phyloP scores from a whole-genome alignment of 805 yeast genomes.

The Cyberlindnera subsufficiens region DNA sequence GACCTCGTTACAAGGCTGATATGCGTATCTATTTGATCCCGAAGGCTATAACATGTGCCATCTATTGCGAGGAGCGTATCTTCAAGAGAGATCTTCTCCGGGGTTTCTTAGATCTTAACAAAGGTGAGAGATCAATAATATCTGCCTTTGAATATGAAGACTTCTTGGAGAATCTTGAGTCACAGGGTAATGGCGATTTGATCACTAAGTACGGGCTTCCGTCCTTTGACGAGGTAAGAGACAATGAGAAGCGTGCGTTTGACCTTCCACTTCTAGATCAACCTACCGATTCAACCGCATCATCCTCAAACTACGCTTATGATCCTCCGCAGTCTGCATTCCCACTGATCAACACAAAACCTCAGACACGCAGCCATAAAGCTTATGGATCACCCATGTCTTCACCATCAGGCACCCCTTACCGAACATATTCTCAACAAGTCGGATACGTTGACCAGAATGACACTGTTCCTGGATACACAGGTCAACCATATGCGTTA shows the following conservation, averaged over 20 bases:
- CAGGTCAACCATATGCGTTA: no score
- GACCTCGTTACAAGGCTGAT: conserved; percentile 57
- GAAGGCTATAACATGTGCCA: conserved; percentile 29
- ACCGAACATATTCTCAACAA: no score
- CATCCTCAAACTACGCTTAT: no score
- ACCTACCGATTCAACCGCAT: no score
- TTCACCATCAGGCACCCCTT: no score
- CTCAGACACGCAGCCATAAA: no score
- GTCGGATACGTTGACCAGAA: no score
- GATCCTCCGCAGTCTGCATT: no score
- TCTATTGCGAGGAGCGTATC: conserved; percentile 45
- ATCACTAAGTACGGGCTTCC: conserved; percentile 13
- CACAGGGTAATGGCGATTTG: conserved; percentile 13
- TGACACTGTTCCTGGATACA: no score
- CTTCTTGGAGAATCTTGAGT: conserved; percentile 10
- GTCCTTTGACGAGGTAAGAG: conserved; percentile 10
- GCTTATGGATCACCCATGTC: no score
- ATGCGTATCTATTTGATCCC: conserved; percentile 59
- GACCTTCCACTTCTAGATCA: no score
- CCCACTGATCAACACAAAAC: no score
- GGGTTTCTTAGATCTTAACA: conserved; percentile 37
- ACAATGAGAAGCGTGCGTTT: neutral
- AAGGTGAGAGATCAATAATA: conserved; percentile 22
- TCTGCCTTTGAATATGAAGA: conserved; percentile 27
- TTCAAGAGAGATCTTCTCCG: conserved; percentile 45